Base-by-base conservation (phyloP, 2,329 filamentous ascomycete genomes). In the Coleophoma cylindrospora region DNA sequence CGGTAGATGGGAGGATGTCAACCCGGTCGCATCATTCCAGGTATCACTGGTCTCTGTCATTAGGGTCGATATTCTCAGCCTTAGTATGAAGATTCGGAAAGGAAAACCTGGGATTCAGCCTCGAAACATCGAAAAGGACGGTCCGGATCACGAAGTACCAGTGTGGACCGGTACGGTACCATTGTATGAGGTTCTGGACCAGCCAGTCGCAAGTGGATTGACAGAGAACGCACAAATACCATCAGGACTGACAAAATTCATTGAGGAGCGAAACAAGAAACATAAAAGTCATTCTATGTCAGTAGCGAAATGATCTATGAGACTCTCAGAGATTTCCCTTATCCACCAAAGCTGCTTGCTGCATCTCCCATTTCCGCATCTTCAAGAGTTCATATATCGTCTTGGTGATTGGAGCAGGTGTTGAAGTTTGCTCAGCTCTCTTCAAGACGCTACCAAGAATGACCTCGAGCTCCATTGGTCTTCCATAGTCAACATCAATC, bases 381-480 rank as follows among this genome's bases (percentile, higher is more conserved):
- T 72, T 72, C 50, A 79, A 62, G 55, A 79, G 55, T 27, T 75
- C 75, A 66, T 80, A 79, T 59, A 79, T 61, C 13, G 65, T 76
- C 62, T 76, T 72, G 63, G 76, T 52, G 55, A 75, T 62, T 11
- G 74, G 74, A 70, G 76, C 74, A 54, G 74, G 72, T 12, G 73
- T 66, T 0, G 74, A 74, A 48, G 73, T 67, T 54, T 70, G 69
- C 52, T 70, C 63, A 10, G 75, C 75, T 34, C 74, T 70, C 50
- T 73, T 60, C 36, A 79, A 70, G 9, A 74, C 74, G 57, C 77
- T 76, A 1, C 76, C 75, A 17, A 80, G 56, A 45, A 79, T 78
- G 38, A 77, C 76, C 58, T 80, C 76, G 54, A 78, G 60, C 60
- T 80, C 76, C 74, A 79, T 74, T 40, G 63, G 66, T 57, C 72